These are phyloP conservation scores for Batrachochytrium dendrobatidis DNA, from an alignment of 371 early-diverging fungal genomes.

Conservation along the genomic window DNA sequence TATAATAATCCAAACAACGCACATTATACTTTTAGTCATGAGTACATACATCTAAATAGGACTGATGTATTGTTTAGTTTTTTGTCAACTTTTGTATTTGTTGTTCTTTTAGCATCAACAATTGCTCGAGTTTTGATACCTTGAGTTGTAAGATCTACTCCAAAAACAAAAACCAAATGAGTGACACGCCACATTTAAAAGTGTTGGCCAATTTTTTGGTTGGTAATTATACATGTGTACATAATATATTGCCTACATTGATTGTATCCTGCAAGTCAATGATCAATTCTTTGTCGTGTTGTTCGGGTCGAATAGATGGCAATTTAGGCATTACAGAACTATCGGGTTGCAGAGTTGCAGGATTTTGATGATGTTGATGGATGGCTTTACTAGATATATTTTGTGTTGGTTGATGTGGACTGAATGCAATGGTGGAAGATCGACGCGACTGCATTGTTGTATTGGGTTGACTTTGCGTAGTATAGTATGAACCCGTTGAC, in stretches of 20 bases:
- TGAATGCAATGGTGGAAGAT: not conserved
- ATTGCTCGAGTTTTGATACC: slow-evolving; percentile 34
- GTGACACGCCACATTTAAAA: not conserved
- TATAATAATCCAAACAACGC: no score
- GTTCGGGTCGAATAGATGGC: not conserved
- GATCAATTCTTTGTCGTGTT: slow-evolving; percentile 19
- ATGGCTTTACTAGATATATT: not conserved
- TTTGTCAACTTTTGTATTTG: slow-evolving; percentile 24
- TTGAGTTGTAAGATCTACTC: slow-evolving; percentile 35
- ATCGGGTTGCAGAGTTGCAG: not conserved
- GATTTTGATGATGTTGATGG: not conserved
- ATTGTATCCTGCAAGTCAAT: slow-evolving; percentile 35
- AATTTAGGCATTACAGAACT: no score
- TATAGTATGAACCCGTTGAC: no score
- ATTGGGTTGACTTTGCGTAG: no score
- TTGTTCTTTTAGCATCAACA: slow-evolving; percentile 31
- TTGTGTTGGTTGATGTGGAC: not conserved
- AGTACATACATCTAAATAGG: not conserved
- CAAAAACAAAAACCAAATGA: not conserved
- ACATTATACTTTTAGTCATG: not conserved
- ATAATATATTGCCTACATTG: slow-evolving; percentile 11
- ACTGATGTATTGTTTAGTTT: no score
- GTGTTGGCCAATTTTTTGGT: not conserved
- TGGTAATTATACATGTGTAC: not conserved
- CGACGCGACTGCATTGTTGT: not conserved